A percentile compares a stretch with the other conserved stretches of the same genome.
These are phyloP conservation scores for Ganoderma lucidum DNA, from an alignment of 1,284 basidiomycete genomes.

Conservation along the genomic window DNA sequence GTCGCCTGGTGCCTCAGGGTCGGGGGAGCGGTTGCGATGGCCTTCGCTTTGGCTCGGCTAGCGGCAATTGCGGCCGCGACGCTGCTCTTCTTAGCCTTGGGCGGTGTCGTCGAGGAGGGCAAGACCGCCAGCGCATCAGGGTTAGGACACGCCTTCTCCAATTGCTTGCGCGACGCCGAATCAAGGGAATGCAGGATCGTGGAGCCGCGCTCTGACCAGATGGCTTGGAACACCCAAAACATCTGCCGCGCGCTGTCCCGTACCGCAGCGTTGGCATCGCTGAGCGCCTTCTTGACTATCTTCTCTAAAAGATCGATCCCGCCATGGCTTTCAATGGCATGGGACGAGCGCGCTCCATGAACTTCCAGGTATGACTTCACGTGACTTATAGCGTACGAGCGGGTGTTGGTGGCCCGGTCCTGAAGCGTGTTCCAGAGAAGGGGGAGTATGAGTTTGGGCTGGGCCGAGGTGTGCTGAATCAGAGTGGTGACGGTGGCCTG, in stretches of 20 bases:
- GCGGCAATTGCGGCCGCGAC: constrained; percentile 85
- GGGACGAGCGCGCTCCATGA: constrained; percentile 70
- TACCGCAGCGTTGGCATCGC: constrained; percentile 84
- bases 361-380: constrained; percentile 77
- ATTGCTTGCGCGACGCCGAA: constrained; percentile 74
- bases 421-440: constrained; percentile 79
- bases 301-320: constrained; percentile 78
- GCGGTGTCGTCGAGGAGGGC: constrained; percentile 54
- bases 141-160: constrained; percentile 85
- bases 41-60: constrained; percentile 83
- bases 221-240: constrained; percentile 84
- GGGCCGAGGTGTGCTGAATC: constrained; percentile 75
- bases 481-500: constrained; percentile 79
- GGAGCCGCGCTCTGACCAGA: constrained; percentile 79
- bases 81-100: constrained; percentile 73
- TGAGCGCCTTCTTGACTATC: constrained; percentile 74
- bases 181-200: constrained; percentile 79
- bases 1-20: constrained; percentile 81
- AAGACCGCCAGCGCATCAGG: constrained; percentile 51
- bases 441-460: constrained; percentile 75
- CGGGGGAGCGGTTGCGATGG: constrained; percentile 82
- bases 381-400: constrained; percentile 75
- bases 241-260: constrained; percentile 75
- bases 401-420: constrained; percentile 87
- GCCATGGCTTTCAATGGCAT: constrained; percentile 70